Evolutionary conservation across 1,284 basidiomycete genomes (phyloP).

Genomic region (Fomes fomentarius): DNA sequence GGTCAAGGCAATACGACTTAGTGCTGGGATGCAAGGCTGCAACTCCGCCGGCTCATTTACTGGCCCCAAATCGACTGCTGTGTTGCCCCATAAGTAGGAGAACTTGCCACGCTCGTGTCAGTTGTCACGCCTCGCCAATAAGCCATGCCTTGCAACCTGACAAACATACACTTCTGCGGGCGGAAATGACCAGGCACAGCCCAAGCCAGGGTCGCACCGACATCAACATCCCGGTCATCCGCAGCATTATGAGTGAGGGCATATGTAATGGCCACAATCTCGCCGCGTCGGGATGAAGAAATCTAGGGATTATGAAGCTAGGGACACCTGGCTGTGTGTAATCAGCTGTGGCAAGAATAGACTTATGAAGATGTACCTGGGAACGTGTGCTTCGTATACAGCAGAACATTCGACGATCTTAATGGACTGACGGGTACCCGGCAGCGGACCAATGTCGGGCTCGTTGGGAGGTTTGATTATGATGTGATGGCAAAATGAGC

Average conservation of each 20-base stretch:
- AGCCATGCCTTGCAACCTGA: not conserved
- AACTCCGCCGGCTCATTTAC: not conserved
- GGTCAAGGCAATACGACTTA: not conserved
- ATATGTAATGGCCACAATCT: not conserved
- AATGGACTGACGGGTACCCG: not conserved
- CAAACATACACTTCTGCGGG: slow-evolving; percentile 1
- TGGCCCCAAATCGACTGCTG: no score
- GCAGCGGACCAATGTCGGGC: slow-evolving; percentile 12
- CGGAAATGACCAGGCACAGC: not conserved
- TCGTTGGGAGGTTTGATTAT: slow-evolving; percentile 1
- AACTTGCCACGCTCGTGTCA: no score
- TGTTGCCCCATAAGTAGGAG: no score
- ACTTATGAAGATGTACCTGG: not conserved
- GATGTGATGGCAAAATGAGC: not conserved
- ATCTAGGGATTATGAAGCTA: not conserved
- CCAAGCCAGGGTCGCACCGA: not conserved
- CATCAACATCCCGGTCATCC: not conserved
- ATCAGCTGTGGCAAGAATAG: not conserved
- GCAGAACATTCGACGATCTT: not conserved
- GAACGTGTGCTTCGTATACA: no score
- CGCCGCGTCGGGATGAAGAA: not conserved
- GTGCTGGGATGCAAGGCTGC: no score
- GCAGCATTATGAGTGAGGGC: not conserved
- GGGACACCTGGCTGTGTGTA: not conserved
- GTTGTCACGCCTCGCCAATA: not conserved